Base-by-base conservation (phyloP, 2,329 filamentous ascomycete genomes). In the Cladorrhinum sp. region DNA sequence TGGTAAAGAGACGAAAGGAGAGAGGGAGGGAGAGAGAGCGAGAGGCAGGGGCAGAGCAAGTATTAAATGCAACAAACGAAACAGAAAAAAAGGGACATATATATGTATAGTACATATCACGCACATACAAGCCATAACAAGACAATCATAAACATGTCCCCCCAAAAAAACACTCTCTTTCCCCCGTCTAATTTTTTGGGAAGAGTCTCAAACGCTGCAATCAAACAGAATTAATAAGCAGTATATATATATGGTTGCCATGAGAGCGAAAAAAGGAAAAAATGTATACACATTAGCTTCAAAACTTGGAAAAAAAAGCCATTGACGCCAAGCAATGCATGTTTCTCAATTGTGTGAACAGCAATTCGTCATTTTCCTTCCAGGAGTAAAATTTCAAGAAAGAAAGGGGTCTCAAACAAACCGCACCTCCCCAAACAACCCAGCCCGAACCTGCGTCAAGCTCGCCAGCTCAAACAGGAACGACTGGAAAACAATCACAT, bases 381-480 rank as follows among this genome's bases (percentile, higher is more conserved):
- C 30, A 23, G 21, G 36, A 42, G 26, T 42, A 42, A 42, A 8
- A 18, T 46, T 3, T 3, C 14, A 18, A 8, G 7, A 4, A 46
- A 21, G 18, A 18, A 21, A 20, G 10, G 7, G 6, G n/a, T 46
- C 36, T 63, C 63, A 82, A 23, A 73, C 76, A 73, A 88, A 91
- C 42, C 82, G 84, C 24, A 92, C 86, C 73, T 94, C 91, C 58
- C 88, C 88, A 74, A 94, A 93, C 53, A 93, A 73, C 12, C 86
- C 87, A 23, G 88, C 89, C 58, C 91, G 80, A 36, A 90, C 87
- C 72, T 94, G 90, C 61, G 92, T 80, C 67, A 93, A 74, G 24
- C 89, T 88, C 1, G 89, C 86, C 59, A 94, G 74, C 73, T 95
- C 91, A 55, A 94, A 80, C 55, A 94, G 75, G 71, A 95, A 95